These are phyloP conservation scores for Biancaea sappan DNA, from an alignment of 306 rosid genomes.

Conservation along the genomic window DNA sequence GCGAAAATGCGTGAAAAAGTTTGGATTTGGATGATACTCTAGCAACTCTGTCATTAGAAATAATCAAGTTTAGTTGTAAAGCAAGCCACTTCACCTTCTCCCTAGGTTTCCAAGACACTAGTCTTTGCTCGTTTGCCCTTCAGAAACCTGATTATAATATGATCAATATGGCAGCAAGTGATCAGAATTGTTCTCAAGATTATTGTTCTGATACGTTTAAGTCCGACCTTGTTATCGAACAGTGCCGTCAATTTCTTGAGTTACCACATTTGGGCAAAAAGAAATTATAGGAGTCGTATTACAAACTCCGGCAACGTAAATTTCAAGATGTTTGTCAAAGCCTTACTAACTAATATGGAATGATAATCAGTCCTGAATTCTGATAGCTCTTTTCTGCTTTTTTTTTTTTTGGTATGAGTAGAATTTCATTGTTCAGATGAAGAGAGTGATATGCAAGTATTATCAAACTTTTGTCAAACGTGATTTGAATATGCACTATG, in stretches of 20 bases:
- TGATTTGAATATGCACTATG: not conserved
- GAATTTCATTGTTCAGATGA: not conserved
- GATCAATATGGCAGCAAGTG: not conserved
- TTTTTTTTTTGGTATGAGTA: not conserved
- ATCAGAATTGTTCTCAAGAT: not conserved
- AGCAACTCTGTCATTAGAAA: not conserved
- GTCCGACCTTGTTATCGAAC: not conserved
- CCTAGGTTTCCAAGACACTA: not conserved
- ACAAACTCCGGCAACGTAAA: not conserved
- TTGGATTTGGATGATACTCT: not conserved
- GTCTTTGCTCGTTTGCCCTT: not conserved
- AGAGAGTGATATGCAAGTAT: not conserved
- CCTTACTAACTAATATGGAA: not conserved
- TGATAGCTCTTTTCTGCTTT: not conserved
- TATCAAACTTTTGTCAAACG: too few species aligned
- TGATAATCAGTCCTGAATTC: not conserved
- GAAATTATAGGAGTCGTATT: not conserved
- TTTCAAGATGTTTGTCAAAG: not conserved
- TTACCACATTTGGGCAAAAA: not conserved
- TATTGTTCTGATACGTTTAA: not conserved
- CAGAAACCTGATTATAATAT: not conserved
- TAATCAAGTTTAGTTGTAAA: not conserved
- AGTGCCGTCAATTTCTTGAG: not conserved
- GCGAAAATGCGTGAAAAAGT: not conserved
- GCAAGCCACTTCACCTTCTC: not conserved